A percentile compares a stretch with the other conserved stretches of the same genome.
phyloP scores from a whole-genome alignment of 129 eudicot genomes.

The Tagetes erecta region DNA sequence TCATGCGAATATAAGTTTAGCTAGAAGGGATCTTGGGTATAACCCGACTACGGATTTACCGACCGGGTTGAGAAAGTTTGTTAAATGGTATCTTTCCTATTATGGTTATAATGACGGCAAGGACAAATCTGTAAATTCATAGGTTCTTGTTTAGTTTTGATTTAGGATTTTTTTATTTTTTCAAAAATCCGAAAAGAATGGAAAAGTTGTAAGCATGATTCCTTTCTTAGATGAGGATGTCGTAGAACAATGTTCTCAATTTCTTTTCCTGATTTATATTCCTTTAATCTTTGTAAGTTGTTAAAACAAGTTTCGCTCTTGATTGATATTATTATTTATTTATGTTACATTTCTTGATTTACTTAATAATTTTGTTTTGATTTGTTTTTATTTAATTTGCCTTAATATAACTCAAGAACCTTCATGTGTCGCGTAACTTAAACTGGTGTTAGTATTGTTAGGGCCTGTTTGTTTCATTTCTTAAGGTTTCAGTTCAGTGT shows the following conservation, averaged over 20 bases:
- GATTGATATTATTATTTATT: constrained; percentile 10
- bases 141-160: constrained; percentile 9
- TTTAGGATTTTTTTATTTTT: constrained; percentile 2
- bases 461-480: no score
- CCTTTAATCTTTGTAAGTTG: constrained; percentile 24
- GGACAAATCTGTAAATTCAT: constrained; percentile 38
- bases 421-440: no score
- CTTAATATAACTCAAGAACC: no score
- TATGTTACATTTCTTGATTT: no score
- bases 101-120: constrained; percentile 49
- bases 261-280: constrained; percentile 7
- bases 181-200: not conserved
- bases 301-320: not conserved
- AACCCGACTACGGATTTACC: constrained; percentile 56
- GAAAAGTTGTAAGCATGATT: constrained; percentile 20
- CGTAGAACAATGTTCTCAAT: constrained; percentile 20
- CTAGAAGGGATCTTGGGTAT: constrained; percentile 50
- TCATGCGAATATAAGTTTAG: constrained; percentile 62
- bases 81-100: constrained; percentile 54
- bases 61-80: constrained; percentile 60
- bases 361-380: no score
- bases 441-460: no score
- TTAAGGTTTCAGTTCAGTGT: no score
- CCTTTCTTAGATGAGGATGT: constrained; percentile 35
- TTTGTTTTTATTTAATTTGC: no score